A percentile compares a stretch with the other conserved stretches of the same genome.
These are phyloP conservation scores for Geranium rotundifolium DNA, from an alignment of 345 rosid genomes.

Conservation along the genomic window DNA sequence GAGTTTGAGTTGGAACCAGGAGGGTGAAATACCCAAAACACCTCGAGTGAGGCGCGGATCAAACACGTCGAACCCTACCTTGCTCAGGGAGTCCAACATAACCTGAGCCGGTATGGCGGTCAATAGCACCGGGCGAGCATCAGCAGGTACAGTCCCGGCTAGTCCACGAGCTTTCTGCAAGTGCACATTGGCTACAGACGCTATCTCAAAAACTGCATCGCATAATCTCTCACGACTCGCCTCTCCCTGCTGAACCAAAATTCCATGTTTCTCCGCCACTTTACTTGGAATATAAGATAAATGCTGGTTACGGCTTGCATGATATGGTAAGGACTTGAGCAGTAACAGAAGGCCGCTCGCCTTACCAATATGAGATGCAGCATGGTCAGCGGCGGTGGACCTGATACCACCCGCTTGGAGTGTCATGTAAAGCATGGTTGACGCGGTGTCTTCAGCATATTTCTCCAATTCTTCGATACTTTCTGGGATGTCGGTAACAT, in stretches of 20 bases:
- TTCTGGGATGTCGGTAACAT: slow-evolving; percentile 54
- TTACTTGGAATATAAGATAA: slow-evolving; percentile 50
- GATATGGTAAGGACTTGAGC: slow-evolving; percentile 71
- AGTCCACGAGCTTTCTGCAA: slow-evolving; percentile 74
- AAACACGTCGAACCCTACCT: slow-evolving; percentile 69
- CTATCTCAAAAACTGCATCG: slow-evolving; percentile 71
- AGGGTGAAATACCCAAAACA: slow-evolving; percentile 66
- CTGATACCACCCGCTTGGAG: slow-evolving; percentile 81
- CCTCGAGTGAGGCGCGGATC: slow-evolving; percentile 68
- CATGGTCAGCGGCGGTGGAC: slow-evolving; percentile 76
- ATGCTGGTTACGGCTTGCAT: slow-evolving; percentile 62
- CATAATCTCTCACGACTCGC: slow-evolving; percentile 50
- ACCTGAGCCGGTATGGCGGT: slow-evolving; percentile 76
- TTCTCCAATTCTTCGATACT: slow-evolving; percentile 62
- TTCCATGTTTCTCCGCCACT: slow-evolving; percentile 63
- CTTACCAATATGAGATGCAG: slow-evolving; percentile 85
- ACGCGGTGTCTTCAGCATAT: slow-evolving; percentile 73
- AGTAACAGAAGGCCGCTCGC: slow-evolving; percentile 85
- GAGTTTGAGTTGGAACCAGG: slow-evolving; percentile 64
- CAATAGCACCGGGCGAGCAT: slow-evolving; percentile 63
- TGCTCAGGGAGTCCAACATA: slow-evolving; percentile 47
- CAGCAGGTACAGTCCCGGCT: slow-evolving; percentile 47
- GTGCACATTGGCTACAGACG: slow-evolving; percentile 75
- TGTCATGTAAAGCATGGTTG: slow-evolving; percentile 67
- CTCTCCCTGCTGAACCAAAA: slow-evolving; percentile 43